phyloP scores from a whole-genome alignment of 2,329 filamentous ascomycete species.

The Neobulgaria alba region DNA sequence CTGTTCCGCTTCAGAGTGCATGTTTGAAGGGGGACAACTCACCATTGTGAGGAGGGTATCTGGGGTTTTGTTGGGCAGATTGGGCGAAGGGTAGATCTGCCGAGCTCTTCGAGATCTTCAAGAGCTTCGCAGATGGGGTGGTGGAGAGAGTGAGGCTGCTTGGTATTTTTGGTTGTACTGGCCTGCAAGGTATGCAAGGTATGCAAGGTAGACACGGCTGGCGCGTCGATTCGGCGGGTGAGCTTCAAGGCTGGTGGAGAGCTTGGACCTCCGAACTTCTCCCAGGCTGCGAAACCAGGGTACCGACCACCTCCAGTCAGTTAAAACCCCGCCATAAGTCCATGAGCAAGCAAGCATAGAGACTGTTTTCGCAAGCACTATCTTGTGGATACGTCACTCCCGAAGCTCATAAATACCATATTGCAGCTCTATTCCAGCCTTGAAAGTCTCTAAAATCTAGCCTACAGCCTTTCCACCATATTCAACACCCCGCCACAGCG shows the following conservation, averaged over 20 bases:
- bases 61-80: neutral
- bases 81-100: neutral
- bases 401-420: too few relatives aligned
- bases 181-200: too few relatives aligned
- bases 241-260: conserved; percentile 15
- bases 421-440: too few relatives aligned
- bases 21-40: conserved; percentile 8
- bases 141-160: conserved; percentile 12
- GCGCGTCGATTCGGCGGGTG: too few relatives aligned
- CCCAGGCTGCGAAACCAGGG: too few relatives aligned
- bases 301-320: too few relatives aligned
- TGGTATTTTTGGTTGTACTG: conserved; percentile 9
- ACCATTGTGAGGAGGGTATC: conserved; percentile 22
- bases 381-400: too few relatives aligned
- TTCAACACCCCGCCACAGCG: conserved; percentile 24
- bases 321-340: too few relatives aligned
- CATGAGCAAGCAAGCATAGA: too few relatives aligned
- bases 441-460: too few relatives aligned
- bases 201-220: conserved; percentile 28
- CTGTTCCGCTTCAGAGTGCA: conserved; percentile 6
- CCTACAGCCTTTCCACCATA: too few relatives aligned
- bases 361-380: too few relatives aligned
- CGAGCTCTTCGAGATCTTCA: conserved; percentile 5
- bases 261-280: conserved; percentile 23
- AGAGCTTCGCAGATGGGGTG: conserved; percentile 14